phyloP scores from a whole-genome alignment of 495 filamentous ascomycete species.

The Tuber microsphaerosporum region DNA sequence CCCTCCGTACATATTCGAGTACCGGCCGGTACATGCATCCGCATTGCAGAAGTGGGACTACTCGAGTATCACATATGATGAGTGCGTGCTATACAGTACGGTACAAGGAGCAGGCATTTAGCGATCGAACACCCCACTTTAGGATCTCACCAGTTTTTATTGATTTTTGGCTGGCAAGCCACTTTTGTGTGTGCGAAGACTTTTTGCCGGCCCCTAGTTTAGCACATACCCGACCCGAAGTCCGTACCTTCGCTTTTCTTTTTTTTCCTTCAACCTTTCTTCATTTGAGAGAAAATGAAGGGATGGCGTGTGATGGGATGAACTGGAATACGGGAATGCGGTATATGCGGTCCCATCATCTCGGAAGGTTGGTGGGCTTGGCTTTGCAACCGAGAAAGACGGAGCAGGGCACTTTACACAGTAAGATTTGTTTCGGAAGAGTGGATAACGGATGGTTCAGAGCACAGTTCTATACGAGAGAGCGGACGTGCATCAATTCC shows the following conservation, averaged over 20 bases:
- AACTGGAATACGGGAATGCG: neutral
- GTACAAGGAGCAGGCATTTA: neutral
- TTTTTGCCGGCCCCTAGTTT: too few species aligned
- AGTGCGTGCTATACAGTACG: neutral
- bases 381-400: neutral
- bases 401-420: neutral
- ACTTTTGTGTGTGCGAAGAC: too few species aligned
- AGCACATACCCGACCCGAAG: neutral
- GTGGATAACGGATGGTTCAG: neutral
- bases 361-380: neutral
- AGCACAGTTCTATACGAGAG: neutral
- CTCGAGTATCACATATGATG: constrained; percentile 2
- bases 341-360: neutral
- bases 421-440: neutral
- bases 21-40: neutral
- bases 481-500: neutral
- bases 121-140: too few species aligned
- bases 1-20: neutral
- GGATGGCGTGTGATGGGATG: neutral
- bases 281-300: neutral
- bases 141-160: too few species aligned
- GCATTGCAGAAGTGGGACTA: neutral
- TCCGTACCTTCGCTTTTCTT: neutral
- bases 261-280: neutral
- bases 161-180: too few species aligned